Conservation (phyloP, 208 protist genomes). For the Naegleria gruberi region DNA sequence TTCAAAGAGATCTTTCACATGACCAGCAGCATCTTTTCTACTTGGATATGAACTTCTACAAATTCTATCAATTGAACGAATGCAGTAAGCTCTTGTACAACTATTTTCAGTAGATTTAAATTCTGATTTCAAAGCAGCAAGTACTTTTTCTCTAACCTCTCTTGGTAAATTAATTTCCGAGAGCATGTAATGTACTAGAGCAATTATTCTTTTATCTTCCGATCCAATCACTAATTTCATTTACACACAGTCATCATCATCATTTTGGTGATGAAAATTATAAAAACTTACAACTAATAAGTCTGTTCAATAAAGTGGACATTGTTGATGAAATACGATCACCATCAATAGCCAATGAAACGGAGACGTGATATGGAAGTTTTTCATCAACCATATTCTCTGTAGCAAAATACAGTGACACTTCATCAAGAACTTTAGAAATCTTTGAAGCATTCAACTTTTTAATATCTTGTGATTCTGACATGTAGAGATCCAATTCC, state of each 20-base stretch:
- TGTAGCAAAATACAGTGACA: neutral
- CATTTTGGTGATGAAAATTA: neutral
- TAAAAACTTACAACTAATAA: neutral
- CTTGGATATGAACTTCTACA: neutral
- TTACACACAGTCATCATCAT: neutral
- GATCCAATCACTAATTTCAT: neutral
- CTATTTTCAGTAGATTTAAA: neutral
- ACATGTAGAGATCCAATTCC: neutral
- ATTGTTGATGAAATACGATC: neutral
- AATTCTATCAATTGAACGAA: neutral
- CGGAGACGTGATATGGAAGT: neutral
- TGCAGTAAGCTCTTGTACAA: neutral
- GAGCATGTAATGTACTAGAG: neutral
- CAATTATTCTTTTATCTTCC: neutral
- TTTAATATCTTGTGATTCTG: neutral
- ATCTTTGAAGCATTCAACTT: neutral
- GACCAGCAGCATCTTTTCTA: neutral
- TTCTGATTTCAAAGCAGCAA: neutral
- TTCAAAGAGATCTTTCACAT: neutral
- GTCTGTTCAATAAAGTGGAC: neutral
- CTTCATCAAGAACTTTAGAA: neutral
- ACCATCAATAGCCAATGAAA: neutral
- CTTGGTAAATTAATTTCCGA: neutral
- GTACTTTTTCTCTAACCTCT: neutral
- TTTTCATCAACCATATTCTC: conserved; percentile 4